phyloP scores from a whole-genome alignment of 2,329 filamentous ascomycete species.

The Penicillium aurantiogriseum region DNA sequence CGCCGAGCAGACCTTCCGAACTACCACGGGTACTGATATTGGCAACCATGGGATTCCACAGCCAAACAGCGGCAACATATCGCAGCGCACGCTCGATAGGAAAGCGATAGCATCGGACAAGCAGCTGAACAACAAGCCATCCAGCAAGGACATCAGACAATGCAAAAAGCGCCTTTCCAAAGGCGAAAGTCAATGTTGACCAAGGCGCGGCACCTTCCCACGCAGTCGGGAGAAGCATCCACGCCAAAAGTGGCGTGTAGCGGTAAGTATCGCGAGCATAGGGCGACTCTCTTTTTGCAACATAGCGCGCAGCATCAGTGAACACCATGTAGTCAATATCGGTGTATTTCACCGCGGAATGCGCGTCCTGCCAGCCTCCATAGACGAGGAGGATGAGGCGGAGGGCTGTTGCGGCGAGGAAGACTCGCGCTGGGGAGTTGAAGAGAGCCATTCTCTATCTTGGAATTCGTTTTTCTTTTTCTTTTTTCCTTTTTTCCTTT shows the following conservation, averaged over 20 bases:
- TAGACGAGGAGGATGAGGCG: constrained; percentile 76
- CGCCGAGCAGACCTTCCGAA: constrained; percentile 84
- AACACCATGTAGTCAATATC: constrained; percentile 99
- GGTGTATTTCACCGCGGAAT: constrained; percentile 93
- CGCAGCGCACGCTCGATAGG: constrained; percentile 59
- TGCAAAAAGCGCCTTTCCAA: constrained; percentile 85
- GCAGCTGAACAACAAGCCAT: constrained; percentile 65
- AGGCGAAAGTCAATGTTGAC: constrained; percentile 57
- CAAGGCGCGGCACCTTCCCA: constrained; percentile 41
- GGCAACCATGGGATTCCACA: constrained; percentile 97
- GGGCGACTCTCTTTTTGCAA: constrained; percentile 66
- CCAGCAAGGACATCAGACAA: constrained; percentile 79
- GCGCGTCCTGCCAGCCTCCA: constrained; percentile 86
- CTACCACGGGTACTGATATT: constrained; percentile 94
- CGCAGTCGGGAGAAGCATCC: constrained; percentile 80
- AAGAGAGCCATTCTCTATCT: constrained; percentile 28
- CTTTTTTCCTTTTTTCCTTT: neutral
- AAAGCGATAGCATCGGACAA: constrained; percentile 51
- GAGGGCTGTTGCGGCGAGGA: constrained; percentile 54
- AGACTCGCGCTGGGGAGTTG: constrained; percentile 33
- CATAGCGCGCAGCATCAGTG: constrained; percentile 84
- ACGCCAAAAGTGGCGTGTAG: constrained; percentile 91
- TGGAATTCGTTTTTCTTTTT: too few species aligned
- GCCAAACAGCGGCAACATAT: constrained; percentile 78
- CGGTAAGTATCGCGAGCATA: constrained; percentile 93